These are phyloP conservation scores for Arabis alpina DNA, from an alignment of 345 rosid species.

Conservation along the genomic window DNA sequence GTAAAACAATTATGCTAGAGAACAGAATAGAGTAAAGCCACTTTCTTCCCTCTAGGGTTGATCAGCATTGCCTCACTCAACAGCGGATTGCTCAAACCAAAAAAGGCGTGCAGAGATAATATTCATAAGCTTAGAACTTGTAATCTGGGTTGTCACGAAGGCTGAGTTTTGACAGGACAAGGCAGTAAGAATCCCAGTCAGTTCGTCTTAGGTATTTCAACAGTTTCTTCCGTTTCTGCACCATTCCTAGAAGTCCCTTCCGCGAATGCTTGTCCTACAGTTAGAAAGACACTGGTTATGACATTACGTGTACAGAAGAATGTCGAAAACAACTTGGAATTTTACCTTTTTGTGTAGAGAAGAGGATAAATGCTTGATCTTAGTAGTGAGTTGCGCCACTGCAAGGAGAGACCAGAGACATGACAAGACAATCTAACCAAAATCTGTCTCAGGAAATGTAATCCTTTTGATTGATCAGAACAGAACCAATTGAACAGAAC, in stretches of 20 bases:
- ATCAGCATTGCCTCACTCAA: conserved; percentile 35
- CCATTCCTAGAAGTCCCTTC: conserved; percentile 82
- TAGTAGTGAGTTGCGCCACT: conserved; percentile 92
- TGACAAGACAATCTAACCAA: conserved; percentile 29
- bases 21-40: conserved; percentile 18
- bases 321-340: neutral
- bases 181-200: conserved; percentile 88
- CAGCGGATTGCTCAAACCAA: conserved; percentile 11
- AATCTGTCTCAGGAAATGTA: neutral
- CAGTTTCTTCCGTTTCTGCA: conserved; percentile 77
- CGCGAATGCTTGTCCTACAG: conserved; percentile 84
- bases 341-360: conserved; percentile 82
- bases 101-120: conserved; percentile 1
- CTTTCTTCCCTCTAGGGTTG: conserved; percentile 25
- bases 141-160: conserved; percentile 78
- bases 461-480: neutral
- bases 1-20: conserved; percentile 3
- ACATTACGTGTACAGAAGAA: neutral
- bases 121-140: conserved; percentile 46
- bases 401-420: conserved; percentile 46
- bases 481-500: neutral
- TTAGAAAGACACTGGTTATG: conserved; percentile 16
- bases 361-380: conserved; percentile 84
- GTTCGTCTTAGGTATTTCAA: conserved; percentile 89
- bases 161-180: conserved; percentile 74